Evolutionary conservation across 768 basidiomycete species (phyloP), one percentile per base, ranked within the genome.

Genomic region (Mycena maculata): DNA sequence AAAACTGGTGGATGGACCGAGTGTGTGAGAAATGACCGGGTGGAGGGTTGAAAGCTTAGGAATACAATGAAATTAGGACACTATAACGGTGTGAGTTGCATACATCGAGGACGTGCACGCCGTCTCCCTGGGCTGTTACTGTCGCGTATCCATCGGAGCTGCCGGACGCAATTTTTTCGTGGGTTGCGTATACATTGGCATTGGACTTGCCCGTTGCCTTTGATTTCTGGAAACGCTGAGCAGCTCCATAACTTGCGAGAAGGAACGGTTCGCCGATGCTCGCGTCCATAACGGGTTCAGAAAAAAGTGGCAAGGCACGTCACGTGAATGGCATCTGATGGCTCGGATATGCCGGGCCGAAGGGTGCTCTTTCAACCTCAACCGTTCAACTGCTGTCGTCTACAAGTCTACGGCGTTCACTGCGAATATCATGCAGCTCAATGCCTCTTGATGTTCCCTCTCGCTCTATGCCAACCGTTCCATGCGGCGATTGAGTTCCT

Each of bases 41-140:
- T 92, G 91, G 4, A 91, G 79, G 44, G 86, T 86, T 31, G 87
- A 84, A 25, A 90, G 80, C 91, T 92, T 68, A n/a, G 58, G 31
- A 48, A 22, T 12, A 31, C n/a, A n/a, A n/a, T 36, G 6, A 20
- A 56, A 39, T 54, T 25, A 60, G 50, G 38, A 22, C 10, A 18
- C 2, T 6, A 7, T 15, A 18, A 23, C 1, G 25, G 33, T 33
- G 18, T 11, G 41, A 67, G 53, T 54, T 60, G 82, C 85, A 72
- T 73, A 93, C 92, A 75, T 94, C 90, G 63, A 92, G 76, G 48
- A 94, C 75, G 77, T 94, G 92, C 41, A 94, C 80, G 31, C 93
- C 93, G 61, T 94, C 92, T 68, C 84, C 86, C 66, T 93, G 91
- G 15, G 84, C 89, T 16, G 91, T 85, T 60, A 92, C 83, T 1